phyloP scores from a whole-genome alignment of 805 yeast genomes.

The Ogataea nonfermentans region DNA sequence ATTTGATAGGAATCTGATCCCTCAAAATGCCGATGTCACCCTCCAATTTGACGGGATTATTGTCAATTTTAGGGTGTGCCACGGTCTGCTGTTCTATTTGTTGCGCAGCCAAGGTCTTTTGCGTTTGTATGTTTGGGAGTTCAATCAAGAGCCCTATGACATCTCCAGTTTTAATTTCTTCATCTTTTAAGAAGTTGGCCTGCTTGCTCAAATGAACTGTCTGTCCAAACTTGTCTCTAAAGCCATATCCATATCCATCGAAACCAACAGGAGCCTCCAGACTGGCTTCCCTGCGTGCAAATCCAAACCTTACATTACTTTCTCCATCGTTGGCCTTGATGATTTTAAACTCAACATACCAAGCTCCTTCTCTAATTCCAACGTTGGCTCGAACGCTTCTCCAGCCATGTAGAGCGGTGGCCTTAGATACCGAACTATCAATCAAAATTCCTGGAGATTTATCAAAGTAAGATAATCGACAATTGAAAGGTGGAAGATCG shows the following conservation, averaged over 20 bases:
- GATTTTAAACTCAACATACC: conserved; percentile 77
- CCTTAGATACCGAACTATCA: conserved; percentile 38
- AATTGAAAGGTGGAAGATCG: conserved; percentile 65
- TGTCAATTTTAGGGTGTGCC: conserved; percentile 18
- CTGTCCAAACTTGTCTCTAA: conserved; percentile 77
- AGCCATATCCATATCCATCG: conserved; percentile 91
- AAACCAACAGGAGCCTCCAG: conserved; percentile 94
- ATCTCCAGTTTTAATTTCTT: conserved; percentile 69
- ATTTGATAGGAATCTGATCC: conserved; percentile 85
- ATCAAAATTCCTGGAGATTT: conserved; percentile 57
- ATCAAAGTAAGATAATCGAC: conserved; percentile 65
- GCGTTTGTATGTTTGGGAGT: conserved; percentile 56
- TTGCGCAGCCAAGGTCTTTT: conserved; percentile 39
- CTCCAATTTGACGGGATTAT: not conserved
- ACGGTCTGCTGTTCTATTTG: conserved; percentile 34
- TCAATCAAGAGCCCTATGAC: conserved; percentile 73
- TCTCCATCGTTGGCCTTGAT: conserved; percentile 27
- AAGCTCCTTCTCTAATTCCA: conserved; percentile 72
- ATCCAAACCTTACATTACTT: conserved; percentile 70
- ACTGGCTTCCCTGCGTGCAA: conserved; percentile 82
- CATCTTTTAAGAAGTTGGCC: conserved; percentile 45
- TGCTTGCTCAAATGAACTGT: conserved; percentile 75
- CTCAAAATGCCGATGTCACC: conserved; percentile 52
- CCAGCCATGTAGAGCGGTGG: conserved; percentile 74
- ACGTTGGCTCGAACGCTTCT: conserved; percentile 72